Base-by-base conservation (phyloP, 352 stramenopile species). In the Vaucheria bursata region DNA sequence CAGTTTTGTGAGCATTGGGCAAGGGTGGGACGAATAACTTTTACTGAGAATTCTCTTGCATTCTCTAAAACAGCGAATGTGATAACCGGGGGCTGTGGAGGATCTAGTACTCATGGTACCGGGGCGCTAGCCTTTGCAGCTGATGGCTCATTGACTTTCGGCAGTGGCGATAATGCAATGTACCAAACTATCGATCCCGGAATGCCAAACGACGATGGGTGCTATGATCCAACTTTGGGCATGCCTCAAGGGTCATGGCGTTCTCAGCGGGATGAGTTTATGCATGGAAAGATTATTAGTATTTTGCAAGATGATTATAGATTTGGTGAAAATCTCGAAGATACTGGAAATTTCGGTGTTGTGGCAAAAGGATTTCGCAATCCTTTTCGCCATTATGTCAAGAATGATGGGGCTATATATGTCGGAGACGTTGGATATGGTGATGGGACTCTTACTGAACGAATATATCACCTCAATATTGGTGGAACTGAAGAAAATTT, bases 361-460 rank as follows among this genome's bases (percentile, higher is more conserved):
- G 70, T 77, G 36, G n/a, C n/a, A n/a, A 79, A 81, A 65, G 76
- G 76, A 2, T 81, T 81, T 45, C 25, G 76, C 37, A 81, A 81
- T 72, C 76, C 76, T 0, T 75, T 81, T 37, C 76, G 76, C 18
- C 36, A 66, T n/a, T 38, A 38, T 12, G 39, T 74, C 35, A 33
- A 38, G 53, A 71, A 71, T 1, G 70, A 66, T 0, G 76, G 72
- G 29, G 49, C 75, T 29, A 50, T 81, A n/a, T 49, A 79, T 25
- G 68, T 81, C 36, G 76, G 35, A 8, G 69, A 79, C 59, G 76
- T 81, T 5, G 76, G 76, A 2, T 31, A 68, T 68, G 53, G 53
- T 68, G 37, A 31, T 31, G 6, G 8, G 6, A 31, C 18, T 59
- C 45, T 25, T 18, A 18, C 45, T 59, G 45, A 18, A 18, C 25